Evolutionary conservation across 2,329 filamentous ascomycete genomes (phyloP).

Genomic region (Myriangium duriaei): DNA sequence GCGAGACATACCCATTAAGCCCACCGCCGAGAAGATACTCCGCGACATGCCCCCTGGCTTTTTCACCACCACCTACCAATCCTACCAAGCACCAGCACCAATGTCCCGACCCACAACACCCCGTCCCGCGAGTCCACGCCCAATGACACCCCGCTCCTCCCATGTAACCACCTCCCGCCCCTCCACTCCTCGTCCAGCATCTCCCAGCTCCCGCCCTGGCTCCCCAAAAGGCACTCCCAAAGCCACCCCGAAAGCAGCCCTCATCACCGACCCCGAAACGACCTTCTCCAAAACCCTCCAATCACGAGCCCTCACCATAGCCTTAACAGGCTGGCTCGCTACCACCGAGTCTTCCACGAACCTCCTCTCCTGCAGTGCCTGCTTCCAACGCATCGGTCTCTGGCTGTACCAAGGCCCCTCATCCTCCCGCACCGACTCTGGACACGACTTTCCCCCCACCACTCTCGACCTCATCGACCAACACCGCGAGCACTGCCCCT

Average conservation of each 20-base stretch:
- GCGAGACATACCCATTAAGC: conserved; percentile 13
- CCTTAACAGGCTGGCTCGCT: conserved; percentile 39
- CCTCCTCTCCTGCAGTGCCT: conserved; percentile 69
- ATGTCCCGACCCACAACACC: conserved; percentile 2
- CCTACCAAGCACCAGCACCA: background rate
- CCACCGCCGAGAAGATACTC: conserved; percentile 16
- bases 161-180: background rate
- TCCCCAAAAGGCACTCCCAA: background rate
- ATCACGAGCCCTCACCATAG: conserved; percentile 20
- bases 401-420: conserved; percentile 74
- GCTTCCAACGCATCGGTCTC: conserved; percentile 74
- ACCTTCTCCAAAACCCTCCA: conserved; percentile 11
- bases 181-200: background rate
- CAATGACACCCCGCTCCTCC: background rate
- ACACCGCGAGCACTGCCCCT: conserved; percentile 28
- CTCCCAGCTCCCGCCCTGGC: too few species aligned
- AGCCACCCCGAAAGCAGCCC: background rate
- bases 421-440: conserved; percentile 1
- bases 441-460: background rate
- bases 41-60: conserved; percentile 18
- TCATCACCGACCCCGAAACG: background rate
- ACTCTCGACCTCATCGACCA: conserved; percentile 21
- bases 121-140: background rate
- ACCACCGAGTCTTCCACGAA: conserved; percentile 52
- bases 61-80: conserved; percentile 11